Percentiles rank a stretch among this genome's conserved stretches.
phyloP scores from a whole-genome alignment of 129 eudicot species.

The Calendula officinalis region DNA sequence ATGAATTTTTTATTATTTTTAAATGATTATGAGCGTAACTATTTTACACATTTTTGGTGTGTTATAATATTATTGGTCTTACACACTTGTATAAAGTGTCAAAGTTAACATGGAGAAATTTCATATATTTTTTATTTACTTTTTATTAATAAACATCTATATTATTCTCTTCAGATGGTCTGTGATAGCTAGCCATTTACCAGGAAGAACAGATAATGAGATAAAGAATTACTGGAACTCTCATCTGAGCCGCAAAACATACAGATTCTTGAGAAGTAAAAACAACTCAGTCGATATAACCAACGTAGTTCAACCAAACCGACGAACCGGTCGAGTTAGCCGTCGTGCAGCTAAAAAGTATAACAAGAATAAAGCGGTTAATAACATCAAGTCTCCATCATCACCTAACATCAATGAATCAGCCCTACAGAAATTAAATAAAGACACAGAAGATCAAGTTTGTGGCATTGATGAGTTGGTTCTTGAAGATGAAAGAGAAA shows the following conservation, averaged over 20 bases:
- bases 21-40: too few relatives aligned
- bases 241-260: constrained; percentile 36
- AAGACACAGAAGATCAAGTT: constrained; percentile 1
- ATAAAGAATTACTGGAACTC: constrained; percentile 36
- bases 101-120: not conserved
- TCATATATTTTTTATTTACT: not conserved
- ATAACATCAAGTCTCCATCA: constrained; percentile 14
- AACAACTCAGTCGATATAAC: constrained; percentile 11
- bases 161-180: constrained; percentile 22
- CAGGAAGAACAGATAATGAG: constrained; percentile 32
- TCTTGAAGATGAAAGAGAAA: constrained; percentile 19
- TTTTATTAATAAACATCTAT: not conserved
- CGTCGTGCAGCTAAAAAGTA: constrained; percentile 33
- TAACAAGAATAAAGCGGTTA: constrained; percentile 19
- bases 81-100: not conserved
- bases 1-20: too few relatives aligned
- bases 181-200: constrained; percentile 28
- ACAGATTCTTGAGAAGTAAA: constrained; percentile 26
- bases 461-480: not conserved
- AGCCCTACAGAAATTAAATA: constrained; percentile 10
- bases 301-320: constrained; percentile 11
- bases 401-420: constrained; percentile 8
- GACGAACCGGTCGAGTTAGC: constrained; percentile 36
- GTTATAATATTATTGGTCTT: not conserved
- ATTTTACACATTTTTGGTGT: not conserved